phyloP scores from a whole-genome alignment of 2,329 filamentous ascomycete genomes.

The Botryotinia globosa region DNA sequence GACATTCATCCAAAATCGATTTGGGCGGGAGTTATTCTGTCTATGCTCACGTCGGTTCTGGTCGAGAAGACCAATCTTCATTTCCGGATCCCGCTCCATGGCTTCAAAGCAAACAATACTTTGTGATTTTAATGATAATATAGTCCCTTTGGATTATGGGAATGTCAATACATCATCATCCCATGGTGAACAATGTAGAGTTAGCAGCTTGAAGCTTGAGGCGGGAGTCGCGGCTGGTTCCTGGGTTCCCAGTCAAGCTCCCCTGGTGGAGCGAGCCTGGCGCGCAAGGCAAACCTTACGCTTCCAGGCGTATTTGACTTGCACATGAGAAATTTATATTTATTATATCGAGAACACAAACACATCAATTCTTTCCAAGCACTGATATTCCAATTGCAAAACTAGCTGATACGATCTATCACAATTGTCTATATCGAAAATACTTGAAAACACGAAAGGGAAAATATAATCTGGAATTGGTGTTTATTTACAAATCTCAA shows the following conservation, averaged over 20 bases:
- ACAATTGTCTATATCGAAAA: background rate
- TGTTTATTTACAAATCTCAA: background rate
- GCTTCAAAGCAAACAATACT: background rate
- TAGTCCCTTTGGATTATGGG: background rate
- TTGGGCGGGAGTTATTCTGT: background rate
- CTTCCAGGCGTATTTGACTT: slow-evolving; percentile 1
- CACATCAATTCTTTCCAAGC: background rate
- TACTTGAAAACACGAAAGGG: background rate
- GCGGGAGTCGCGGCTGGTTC: background rate
- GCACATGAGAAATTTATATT: background rate
- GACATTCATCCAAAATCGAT: background rate
- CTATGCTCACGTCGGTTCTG: slow-evolving; percentile 1
- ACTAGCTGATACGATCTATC: background rate
- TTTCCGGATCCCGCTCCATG: slow-evolving; percentile 11
- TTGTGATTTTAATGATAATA: background rate
- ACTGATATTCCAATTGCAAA: background rate
- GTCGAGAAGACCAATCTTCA: slow-evolving; percentile 15
- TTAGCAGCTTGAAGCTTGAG: slow-evolving; percentile 1
- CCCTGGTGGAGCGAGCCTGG: slow-evolving; percentile 8
- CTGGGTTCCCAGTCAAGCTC: background rate
- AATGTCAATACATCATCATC: slow-evolving; percentile 2
- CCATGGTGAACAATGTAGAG: slow-evolving; percentile 11
- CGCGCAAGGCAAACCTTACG: slow-evolving; percentile 19
- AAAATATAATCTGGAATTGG: background rate
- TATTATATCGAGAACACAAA: background rate